Evolutionary conservation across 202 grass and related monocot genomes (phyloP).

Genomic region (Musa balbisiana): DNA sequence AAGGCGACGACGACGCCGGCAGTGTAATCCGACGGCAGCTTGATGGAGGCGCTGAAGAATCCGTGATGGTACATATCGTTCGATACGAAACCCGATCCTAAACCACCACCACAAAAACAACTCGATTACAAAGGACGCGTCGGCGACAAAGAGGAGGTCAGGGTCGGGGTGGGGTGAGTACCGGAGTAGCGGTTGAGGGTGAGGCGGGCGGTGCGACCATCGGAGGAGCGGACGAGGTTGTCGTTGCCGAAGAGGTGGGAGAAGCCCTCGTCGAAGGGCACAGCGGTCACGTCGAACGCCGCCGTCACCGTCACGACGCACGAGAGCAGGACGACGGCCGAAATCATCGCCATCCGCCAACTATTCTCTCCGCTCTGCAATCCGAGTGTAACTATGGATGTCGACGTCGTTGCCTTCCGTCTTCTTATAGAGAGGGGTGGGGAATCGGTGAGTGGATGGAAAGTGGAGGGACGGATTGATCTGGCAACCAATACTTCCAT

Average conservation of each 20-base stretch:
- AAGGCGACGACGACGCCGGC: constrained; percentile 94
- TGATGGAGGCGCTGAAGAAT: constrained; percentile 88
- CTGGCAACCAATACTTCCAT: no score
- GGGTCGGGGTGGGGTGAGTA: background rate
- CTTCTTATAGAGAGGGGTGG: no score
- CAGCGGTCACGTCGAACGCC: constrained; percentile 32
- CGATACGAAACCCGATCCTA: constrained; percentile 83
- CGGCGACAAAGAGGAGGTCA: background rate
- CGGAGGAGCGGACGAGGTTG: constrained; percentile 39
- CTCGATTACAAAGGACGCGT: background rate
- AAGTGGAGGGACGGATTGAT: no score
- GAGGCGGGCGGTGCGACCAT: constrained; percentile 42
- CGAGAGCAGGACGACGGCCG: constrained; percentile 3
- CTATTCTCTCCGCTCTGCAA: no score
- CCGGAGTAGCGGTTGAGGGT: constrained; percentile 53
- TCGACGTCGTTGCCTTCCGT: no score
- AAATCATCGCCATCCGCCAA: background rate
- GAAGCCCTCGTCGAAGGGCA: constrained; percentile 46
- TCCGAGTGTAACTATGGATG: no score
- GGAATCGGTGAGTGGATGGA: no score
- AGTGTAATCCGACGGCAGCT: constrained; percentile 63
- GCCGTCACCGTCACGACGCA: constrained; percentile 12
- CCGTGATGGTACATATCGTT: constrained; percentile 67
- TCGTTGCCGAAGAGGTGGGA: constrained; percentile 53
- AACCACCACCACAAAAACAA: no score